These are phyloP conservation scores for Trichoderma sp. DNA, from an alignment of 2,329 filamentous ascomycete genomes.

Conservation along the genomic window DNA sequence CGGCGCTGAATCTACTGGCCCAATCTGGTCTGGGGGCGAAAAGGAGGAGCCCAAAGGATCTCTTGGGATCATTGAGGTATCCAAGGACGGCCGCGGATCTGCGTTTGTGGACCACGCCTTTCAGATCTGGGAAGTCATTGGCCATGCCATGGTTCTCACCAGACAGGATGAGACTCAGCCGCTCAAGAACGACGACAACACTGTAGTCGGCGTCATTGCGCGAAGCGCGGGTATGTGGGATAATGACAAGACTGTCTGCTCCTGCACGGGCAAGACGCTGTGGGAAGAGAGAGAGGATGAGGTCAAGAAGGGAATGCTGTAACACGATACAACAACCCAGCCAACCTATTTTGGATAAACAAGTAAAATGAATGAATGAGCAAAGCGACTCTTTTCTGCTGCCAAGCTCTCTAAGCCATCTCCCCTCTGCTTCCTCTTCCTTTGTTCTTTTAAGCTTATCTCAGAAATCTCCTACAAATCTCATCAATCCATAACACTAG, in stretches of 20 bases:
- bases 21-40: constrained; percentile 66
- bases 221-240: constrained; percentile 98
- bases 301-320: constrained; percentile 86
- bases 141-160: constrained; percentile 84
- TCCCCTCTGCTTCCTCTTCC: background rate
- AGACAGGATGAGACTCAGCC: constrained; percentile 53
- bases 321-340: constrained; percentile 20
- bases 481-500: background rate
- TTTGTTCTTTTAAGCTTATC: constrained; percentile 11
- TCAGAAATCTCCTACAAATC: background rate
- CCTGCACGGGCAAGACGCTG: constrained; percentile 94
- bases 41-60: constrained; percentile 45
- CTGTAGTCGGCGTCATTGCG: constrained; percentile 88
- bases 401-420: background rate
- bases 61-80: constrained; percentile 74
- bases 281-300: constrained; percentile 97
- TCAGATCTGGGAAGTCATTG: constrained; percentile 94
- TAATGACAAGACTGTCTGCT: constrained; percentile 97
- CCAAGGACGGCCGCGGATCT: constrained; percentile 69
- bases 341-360: background rate
- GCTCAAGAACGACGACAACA: constrained; percentile 74
- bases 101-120: constrained; percentile 79
- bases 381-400: background rate
- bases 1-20: constrained; percentile 78
- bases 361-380: constrained; percentile 5